phyloP scores from a whole-genome alignment of 202 grass and related monocot genomes.

The Elaeis oleifera region DNA sequence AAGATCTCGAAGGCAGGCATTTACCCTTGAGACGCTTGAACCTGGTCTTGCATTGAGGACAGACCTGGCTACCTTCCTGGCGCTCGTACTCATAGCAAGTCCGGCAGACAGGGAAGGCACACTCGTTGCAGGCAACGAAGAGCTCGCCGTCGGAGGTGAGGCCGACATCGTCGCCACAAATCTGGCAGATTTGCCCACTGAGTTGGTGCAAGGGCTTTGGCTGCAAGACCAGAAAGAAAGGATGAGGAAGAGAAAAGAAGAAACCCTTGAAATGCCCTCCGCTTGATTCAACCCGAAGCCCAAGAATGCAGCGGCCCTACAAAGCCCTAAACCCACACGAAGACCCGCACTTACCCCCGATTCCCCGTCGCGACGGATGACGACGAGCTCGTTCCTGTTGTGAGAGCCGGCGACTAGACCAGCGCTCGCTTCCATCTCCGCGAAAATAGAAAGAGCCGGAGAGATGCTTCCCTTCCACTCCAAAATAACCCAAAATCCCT shows the following conservation, averaged over 20 bases:
- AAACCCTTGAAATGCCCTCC: no score
- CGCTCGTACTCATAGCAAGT: conserved; percentile 89
- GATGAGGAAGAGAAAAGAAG: neutral
- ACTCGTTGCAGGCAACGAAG: conserved; percentile 90
- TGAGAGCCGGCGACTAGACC: conserved; percentile 86
- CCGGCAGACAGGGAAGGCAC: conserved; percentile 75
- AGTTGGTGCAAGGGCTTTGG: conserved; percentile 10
- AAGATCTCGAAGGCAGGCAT: no score
- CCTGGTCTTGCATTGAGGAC: conserved; percentile 95
- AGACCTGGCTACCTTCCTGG: conserved; percentile 78
- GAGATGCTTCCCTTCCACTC: no score
- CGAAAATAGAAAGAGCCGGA: no score
- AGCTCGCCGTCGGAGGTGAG: conserved; percentile 57
- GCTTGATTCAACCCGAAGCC: no score
- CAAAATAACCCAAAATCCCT: no score
- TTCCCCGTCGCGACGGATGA: conserved; percentile 85
- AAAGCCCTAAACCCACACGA: no score
- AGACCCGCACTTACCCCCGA: conserved; percentile 17
- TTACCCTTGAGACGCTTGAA: conserved; percentile 90
- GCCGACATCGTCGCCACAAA: conserved; percentile 86
- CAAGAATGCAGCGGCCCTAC: no score
- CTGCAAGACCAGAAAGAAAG: conserved; percentile 11
- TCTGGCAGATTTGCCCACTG: conserved; percentile 67
- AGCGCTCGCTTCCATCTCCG: conserved; percentile 64
- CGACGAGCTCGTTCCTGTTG: conserved; percentile 95